Conservation (phyloP, 768 basidiomycete genomes). For the Tricholoma matsutake region DNA sequence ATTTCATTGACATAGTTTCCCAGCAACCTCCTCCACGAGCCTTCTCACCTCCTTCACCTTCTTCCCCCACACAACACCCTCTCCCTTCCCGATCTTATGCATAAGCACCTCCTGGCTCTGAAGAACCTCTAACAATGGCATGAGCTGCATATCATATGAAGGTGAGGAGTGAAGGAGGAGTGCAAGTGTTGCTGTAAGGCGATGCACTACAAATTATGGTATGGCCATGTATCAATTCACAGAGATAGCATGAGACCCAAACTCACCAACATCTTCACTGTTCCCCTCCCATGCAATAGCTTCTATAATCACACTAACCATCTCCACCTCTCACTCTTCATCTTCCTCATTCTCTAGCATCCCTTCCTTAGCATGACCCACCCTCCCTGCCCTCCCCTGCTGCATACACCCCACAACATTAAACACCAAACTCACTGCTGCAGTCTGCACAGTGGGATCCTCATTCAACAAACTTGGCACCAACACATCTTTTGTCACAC, state of each 20-base stretch:
- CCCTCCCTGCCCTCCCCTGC: slow-evolving; percentile 47
- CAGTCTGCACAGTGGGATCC: slow-evolving; percentile 66
- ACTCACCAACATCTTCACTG: slow-evolving; percentile 80
- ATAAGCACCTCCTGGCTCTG: slow-evolving; percentile 54
- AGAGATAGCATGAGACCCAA: slow-evolving; percentile 1
- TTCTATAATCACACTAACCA: slow-evolving; percentile 80
- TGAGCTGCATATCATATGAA: slow-evolving; percentile 50
- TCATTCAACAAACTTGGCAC: slow-evolving; percentile 66
- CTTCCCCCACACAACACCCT: slow-evolving; percentile 36
- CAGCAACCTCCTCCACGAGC: slow-evolving; percentile 62
- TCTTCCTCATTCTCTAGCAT: slow-evolving; percentile 44
- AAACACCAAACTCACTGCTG: slow-evolving; percentile 81
- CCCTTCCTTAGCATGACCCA: slow-evolving; percentile 20
- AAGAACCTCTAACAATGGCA: slow-evolving; percentile 66
- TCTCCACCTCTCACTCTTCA: slow-evolving; percentile 85
- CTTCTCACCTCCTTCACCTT: slow-evolving; percentile 62
- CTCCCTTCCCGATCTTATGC: slow-evolving; percentile 53
- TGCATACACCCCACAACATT: slow-evolving; percentile 70
- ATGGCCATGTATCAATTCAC: slow-evolving; percentile 2
- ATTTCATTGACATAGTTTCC: slow-evolving; percentile 39
- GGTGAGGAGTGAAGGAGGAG: slow-evolving; percentile 77
- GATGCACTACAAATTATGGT: slow-evolving; percentile 56
- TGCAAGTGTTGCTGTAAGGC: slow-evolving; percentile 75
- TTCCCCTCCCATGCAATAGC: slow-evolving; percentile 66
- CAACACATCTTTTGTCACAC: slow-evolving; percentile 47